Conservation (phyloP, 345 rosid species). For the Eucalyptus tenuipes region DNA sequence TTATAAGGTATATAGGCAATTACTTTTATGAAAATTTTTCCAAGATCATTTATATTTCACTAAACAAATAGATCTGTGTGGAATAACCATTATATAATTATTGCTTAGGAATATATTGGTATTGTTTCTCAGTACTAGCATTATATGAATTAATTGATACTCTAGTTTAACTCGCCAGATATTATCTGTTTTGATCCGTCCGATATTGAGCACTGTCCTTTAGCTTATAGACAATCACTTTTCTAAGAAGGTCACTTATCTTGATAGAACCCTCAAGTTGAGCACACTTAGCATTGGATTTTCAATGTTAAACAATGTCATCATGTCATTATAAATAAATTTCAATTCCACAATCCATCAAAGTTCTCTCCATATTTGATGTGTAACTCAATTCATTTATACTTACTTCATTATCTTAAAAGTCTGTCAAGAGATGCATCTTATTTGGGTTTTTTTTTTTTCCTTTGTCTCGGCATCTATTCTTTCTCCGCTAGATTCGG, state of each 20-base stretch:
- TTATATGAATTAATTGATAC: neutral
- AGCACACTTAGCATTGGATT: neutral
- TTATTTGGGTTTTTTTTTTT: too few relatives aligned
- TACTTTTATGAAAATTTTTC: too few relatives aligned
- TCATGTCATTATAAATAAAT: neutral
- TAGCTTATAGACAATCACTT: neutral
- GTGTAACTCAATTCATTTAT: too few relatives aligned
- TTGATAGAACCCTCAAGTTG: neutral
- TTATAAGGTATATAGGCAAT: neutral
- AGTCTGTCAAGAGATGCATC: too few relatives aligned
- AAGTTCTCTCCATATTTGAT: too few relatives aligned
- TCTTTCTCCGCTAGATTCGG: neutral
- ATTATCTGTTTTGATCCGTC: too few relatives aligned
- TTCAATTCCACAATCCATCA: neutral
- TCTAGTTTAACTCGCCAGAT: neutral
- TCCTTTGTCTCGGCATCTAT: neutral
- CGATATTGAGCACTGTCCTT: neutral
- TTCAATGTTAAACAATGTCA: neutral
- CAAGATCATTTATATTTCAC: neutral
- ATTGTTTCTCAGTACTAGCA: neutral
- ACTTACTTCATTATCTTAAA: too few relatives aligned
- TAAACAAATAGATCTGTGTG: neutral
- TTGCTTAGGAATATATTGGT: neutral
- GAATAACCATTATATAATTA: neutral
- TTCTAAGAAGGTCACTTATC: neutral